phyloP scores from a whole-genome alignment of 1,284 basidiomycete species.

The Ceratorhiza oryzae-sativae region DNA sequence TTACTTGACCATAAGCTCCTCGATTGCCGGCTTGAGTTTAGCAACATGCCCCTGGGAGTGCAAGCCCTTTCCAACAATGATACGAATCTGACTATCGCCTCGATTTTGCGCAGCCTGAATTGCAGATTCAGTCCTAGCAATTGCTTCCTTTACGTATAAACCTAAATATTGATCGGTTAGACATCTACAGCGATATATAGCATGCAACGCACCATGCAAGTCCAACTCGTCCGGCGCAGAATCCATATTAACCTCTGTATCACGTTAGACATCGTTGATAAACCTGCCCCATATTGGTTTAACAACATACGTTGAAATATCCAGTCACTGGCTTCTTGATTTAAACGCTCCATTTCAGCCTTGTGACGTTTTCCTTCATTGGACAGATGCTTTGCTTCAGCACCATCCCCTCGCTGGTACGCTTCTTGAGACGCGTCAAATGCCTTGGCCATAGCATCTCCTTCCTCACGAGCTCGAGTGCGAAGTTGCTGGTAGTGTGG shows the following conservation, averaged over 20 bases:
- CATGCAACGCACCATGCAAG: constrained; percentile 54
- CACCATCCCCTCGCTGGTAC: constrained; percentile 76
- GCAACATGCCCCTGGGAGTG: constrained; percentile 83
- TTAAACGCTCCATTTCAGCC: constrained; percentile 78
- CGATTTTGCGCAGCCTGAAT: constrained; percentile 71
- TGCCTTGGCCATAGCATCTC: constrained; percentile 64
- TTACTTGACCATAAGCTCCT: constrained; percentile 83
- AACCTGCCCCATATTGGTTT: constrained; percentile 35
- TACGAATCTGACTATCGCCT: constrained; percentile 73
- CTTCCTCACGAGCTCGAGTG: constrained; percentile 53
- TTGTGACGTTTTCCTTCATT: constrained; percentile 86
- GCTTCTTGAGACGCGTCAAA: constrained; percentile 74
- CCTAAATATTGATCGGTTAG: constrained; percentile 52
- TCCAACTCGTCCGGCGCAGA: constrained; percentile 80
- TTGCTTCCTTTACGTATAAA: constrained; percentile 93
- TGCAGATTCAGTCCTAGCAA: constrained; percentile 71
- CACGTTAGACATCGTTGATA: background rate
- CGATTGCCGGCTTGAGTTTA: constrained; percentile 94
- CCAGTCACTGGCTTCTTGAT: constrained; percentile 87
- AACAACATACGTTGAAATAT: constrained; percentile 74
- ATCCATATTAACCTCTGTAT: constrained; percentile 82
- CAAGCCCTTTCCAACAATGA: constrained; percentile 87
- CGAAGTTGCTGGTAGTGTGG: constrained; percentile 73
- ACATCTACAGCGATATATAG: background rate
- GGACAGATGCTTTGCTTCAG: constrained; percentile 81